Conservation (phyloP, 1,139 yeast species). For the Kodamaea alishanica region DNA sequence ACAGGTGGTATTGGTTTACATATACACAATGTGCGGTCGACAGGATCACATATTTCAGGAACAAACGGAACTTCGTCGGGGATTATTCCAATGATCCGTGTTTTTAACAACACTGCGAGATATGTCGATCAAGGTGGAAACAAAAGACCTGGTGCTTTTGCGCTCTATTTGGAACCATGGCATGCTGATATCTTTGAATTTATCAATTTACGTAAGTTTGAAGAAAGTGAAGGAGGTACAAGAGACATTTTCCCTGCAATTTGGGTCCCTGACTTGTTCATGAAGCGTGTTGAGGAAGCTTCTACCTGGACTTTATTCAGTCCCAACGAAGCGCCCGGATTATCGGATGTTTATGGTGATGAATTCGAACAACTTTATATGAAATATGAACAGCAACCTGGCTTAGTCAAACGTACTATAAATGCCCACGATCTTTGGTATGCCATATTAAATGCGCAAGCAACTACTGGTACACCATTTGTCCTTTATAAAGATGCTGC, state of each 20-base stretch:
- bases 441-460: constrained; percentile 51
- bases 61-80: constrained; percentile 57
- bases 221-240: constrained; percentile 58
- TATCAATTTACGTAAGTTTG: constrained; percentile 50
- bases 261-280: constrained; percentile 60
- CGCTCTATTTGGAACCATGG: constrained; percentile 62
- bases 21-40: constrained; percentile 49
- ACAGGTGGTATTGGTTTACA: constrained; percentile 61
- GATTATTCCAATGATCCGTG: constrained; percentile 56
- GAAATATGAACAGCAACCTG: constrained; percentile 42
- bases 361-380: constrained; percentile 45
- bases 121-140: constrained; percentile 64
- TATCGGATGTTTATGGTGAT: constrained; percentile 48
- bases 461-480: constrained; percentile 60
- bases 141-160: constrained; percentile 61
- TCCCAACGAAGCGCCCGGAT: constrained; percentile 52
- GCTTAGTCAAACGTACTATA: constrained; percentile 32
- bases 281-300: constrained; percentile 49
- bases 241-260: constrained; percentile 56
- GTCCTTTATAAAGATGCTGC: constrained; percentile 57
- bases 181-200: constrained; percentile 54
- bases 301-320: constrained; percentile 54
- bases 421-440: constrained; percentile 55
- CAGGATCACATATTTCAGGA: constrained; percentile 50
- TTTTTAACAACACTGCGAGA: constrained; percentile 57